Base-by-base conservation (phyloP, 2,329 filamentous ascomycete genomes). In the Pseudogymnoascus sp. region DNA sequence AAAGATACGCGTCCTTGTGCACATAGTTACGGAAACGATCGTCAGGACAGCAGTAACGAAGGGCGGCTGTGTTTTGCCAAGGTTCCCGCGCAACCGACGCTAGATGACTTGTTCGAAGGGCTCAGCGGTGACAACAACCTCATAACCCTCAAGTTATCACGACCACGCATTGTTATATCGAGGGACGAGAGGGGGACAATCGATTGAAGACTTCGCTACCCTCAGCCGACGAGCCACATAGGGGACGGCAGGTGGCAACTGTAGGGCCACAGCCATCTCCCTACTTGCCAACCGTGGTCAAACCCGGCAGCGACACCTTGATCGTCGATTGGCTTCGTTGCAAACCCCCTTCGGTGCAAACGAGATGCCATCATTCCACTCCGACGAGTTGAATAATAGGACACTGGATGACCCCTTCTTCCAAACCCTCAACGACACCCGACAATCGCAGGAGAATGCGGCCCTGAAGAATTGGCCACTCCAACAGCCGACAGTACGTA, bases 321-420 rank as follows among this genome's bases (percentile, higher is more conserved):
- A 55, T 55, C 28, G 28, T 55, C 49, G 49, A 55, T 55, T 55
- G 28, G 49, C 28, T 11, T 55, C 49, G 49, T 55, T 55, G 28
- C 49, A 55, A 19, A 22, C 11, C 49, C 49, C 5, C 33, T 33
- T 12, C 5, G 49, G 49, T 72, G 72, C 71, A 65, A 69, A 77
- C 71, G 77, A 78, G 66, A 83, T 83, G 81, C 79, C 80, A 73
- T 77, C 77, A 67, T 75, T 79, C 72, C 72, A 79, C 71, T 73
- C 76, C 70, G 78, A 79, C 70, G 73, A 78, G 67, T 67, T 69
- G 62, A 71, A 68, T 62, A 67, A 64, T 36, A 67, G 68, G 65
- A 64, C 70, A 60, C 64, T 69, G 60, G 70, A 62, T 64, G 67
- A 69, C 16, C 65, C 67, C 22, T 67, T 64, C 19, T 68, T 70